Base-by-base conservation (phyloP, 305 asterid species). In the Fraxinus ornus region DNA sequence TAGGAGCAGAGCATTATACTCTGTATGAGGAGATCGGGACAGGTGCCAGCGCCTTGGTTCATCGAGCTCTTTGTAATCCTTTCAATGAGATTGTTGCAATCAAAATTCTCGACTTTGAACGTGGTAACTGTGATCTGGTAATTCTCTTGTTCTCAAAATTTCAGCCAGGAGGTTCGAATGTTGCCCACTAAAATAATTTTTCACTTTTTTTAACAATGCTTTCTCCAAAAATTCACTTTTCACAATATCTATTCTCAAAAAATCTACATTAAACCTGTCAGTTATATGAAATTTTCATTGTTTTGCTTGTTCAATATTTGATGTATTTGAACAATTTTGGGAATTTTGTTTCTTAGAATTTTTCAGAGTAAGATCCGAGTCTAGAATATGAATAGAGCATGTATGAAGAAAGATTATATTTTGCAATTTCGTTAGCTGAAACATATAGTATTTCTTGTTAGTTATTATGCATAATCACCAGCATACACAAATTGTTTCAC, bases 121-220 rank as follows among this genome's bases (percentile, higher is more conserved):
- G 98, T n/a, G 90, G 85, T 60, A 96, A 96, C 78, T 88, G 92
- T 81, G 97, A 96, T 91, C 92, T 96, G 98, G 99, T 95, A 88
- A 86, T 77, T 74, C 77, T n/a, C 72, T 35, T 35, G 49, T 17
- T 72, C 77, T 72, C 5, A 71, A 71, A 71, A 64, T 71, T 71
- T 15, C 26, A 5, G 26, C 47, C 44, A 30, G 21, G 24, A 33
- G 47, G 44, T 17, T 72, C 3, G 22, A 72, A 32, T 72, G 47
- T 72, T 33, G 28, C 68, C 68, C 28, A 57, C 8, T 57, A 1
- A 57, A 57, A 57, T 57, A 57, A 19, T n/a, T 55, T 55, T n/a
- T 21, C 66, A 57, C 24, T 0, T 55, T 55, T n/a, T 4, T 57
- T 57, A 57, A 57, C 66, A 2, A 0, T 9, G 22, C 66, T n/a